Base-by-base conservation (phyloP, 768 basidiomycete species). In the Heimioporus sp. region DNA sequence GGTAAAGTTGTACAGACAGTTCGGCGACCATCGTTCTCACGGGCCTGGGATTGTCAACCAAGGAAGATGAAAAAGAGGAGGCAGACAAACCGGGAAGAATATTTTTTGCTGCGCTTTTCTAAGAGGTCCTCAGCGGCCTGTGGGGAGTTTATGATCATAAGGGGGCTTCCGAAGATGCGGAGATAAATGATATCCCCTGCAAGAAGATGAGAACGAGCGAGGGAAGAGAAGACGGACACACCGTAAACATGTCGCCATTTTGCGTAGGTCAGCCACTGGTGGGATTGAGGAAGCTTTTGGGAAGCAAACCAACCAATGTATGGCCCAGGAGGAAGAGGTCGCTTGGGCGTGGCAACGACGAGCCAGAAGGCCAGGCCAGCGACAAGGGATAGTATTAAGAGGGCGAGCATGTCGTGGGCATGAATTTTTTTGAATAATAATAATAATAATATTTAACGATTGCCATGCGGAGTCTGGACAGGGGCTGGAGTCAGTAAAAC, bases 151-250 rank as follows among this genome's bases (percentile, higher is more conserved):
- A 81, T 61, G 19, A 80, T 64, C 39, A 80, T 63, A 44, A 81
- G 66, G 13, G 76, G 75, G 53, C 78, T 77, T 17, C 76, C 75
- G 43, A 76, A 69, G 21, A 77, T 58, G 35, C 66, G 64, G 36
- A 80, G 62, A 52, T 76, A 77, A 21, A 79, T 71, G 24, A 79
- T 52, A 55, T 80, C 77, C n/a, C 79, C 78, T 77, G 17, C 34
- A 50, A 51, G 21, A 20, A 43, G 28, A 28, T 55, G 21, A 43
- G 46, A 19, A 13, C 43, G 15, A 30, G 19, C 4, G 28, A 17
- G 16, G 20, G 8, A 13, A 21, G 24, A 41, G 8, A 32, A 6
- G 44, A 20, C 36, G 21, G 8, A 24, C 38, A 39, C 57, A 76
- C 78, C 78, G 46, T 78, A 79, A 16, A 61, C 63, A 21, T 73